A percentile compares a stretch with the other conserved stretches of the same genome.
These are phyloP conservation scores for Tilletia walkeri DNA, from an alignment of 1,284 basidiomycete genomes.

Conservation along the genomic window DNA sequence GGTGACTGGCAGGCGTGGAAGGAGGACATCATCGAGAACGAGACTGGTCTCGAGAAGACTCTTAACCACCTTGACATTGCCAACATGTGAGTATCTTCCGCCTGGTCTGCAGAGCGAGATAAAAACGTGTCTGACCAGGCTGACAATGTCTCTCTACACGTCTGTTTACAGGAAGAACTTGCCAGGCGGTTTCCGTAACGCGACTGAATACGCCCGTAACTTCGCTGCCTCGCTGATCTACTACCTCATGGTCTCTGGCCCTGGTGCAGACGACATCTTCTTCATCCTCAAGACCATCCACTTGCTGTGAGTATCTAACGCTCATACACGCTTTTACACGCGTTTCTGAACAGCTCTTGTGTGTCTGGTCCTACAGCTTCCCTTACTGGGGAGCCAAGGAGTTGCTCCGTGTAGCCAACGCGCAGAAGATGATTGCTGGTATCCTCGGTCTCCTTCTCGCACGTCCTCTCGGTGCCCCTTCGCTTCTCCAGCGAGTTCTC, in stretches of 20 bases:
- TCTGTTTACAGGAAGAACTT: constrained; percentile 12
- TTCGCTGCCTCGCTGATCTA: constrained; percentile 49
- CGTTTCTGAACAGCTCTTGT: no score
- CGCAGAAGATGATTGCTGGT: constrained; percentile 49
- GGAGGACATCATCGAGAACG: constrained; percentile 24
- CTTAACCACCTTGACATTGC: constrained; percentile 19
- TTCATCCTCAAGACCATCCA: constrained; percentile 49
- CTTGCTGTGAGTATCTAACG: constrained; percentile 25
- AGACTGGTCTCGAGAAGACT: constrained; percentile 23
- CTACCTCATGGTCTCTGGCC: constrained; percentile 47
- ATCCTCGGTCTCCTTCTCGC: constrained; percentile 51
- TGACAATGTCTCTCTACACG: not conserved
- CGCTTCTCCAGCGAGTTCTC: constrained; percentile 51
- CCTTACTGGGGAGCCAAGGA: constrained; percentile 55
- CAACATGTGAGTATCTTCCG: constrained; percentile 7
- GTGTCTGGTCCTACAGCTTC: constrained; percentile 22
- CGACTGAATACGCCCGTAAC: constrained; percentile 47
- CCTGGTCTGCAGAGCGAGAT: not conserved
- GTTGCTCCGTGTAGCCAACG: constrained; percentile 48
- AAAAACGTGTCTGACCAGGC: not conserved
- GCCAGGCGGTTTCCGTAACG: constrained; percentile 19
- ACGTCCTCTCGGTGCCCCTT: constrained; percentile 51
- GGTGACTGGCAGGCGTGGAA: constrained; percentile 23
- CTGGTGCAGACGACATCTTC: constrained; percentile 47
- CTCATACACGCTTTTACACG: not conserved